Evolutionary conservation across 2,329 filamentous ascomycete species (phyloP).

Genomic region (Fusarium burgessii): DNA sequence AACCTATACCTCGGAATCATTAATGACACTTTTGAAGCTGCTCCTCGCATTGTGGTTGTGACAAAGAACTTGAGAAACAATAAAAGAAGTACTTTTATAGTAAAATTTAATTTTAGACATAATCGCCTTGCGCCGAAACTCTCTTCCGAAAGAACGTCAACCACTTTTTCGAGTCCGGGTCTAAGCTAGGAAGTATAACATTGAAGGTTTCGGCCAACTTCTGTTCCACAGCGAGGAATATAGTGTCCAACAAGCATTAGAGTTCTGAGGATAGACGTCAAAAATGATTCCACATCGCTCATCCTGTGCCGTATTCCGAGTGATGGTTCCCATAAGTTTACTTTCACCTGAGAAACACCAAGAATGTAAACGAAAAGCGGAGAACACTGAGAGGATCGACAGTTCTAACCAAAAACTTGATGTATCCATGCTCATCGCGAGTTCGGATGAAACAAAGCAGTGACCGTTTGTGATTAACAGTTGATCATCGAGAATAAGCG

Average conservation of each 20-base stretch:
- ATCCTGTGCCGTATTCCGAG: not conserved
- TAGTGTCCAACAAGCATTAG: not conserved
- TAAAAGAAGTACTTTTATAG: not conserved
- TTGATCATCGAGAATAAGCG: not conserved
- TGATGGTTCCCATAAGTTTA: not conserved
- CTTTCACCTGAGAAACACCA: not conserved
- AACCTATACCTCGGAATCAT: not conserved
- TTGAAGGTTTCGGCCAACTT: not conserved
- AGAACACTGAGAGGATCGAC: constrained; percentile 1
- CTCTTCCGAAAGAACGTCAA: not conserved
- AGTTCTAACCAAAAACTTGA: not conserved
- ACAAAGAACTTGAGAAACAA: too few species aligned
- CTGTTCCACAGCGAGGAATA: not conserved
- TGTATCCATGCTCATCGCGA: not conserved
- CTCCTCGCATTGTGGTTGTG: not conserved
- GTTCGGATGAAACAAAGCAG: not conserved
- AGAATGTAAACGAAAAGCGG: constrained; percentile 13
- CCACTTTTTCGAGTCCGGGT: not conserved
- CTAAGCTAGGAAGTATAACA: not conserved
- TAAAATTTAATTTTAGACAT: not conserved
- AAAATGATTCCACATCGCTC: not conserved
- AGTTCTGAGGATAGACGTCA: not conserved
- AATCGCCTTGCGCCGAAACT: not conserved
- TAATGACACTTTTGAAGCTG: not conserved
- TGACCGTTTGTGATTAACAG: not conserved